Percentiles rank a stretch among this genome's conserved stretches.
Conservation (phyloP, 2,329 filamentous ascomycete species). For the Pyricularia pennisetigena region DNA sequence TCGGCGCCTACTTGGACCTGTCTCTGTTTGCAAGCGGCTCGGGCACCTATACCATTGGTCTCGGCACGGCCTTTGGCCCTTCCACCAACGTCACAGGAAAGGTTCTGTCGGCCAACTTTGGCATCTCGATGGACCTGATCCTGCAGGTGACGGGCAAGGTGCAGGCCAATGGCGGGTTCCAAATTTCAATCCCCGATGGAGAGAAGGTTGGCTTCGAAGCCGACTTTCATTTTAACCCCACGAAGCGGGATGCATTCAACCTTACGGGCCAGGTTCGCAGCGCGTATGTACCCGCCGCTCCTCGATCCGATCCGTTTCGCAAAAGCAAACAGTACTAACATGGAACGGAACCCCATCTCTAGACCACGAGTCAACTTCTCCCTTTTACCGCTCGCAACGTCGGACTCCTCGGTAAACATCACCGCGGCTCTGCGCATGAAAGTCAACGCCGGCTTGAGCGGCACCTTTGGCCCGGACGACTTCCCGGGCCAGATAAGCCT, state of each 20-base stretch:
- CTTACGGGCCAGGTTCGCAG: not conserved
- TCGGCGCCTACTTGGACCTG: conserved; percentile 10
- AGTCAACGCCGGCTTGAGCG: conserved; percentile 8
- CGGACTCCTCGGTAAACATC: conserved; percentile 6
- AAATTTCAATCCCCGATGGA: conserved; percentile 10
- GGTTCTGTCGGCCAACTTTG: conserved; percentile 8
- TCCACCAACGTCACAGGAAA: conserved; percentile 3
- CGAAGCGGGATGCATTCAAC: not conserved
- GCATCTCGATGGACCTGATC: conserved; percentile 8
- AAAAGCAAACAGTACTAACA: not conserved
- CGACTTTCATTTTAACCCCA: conserved; percentile 4
- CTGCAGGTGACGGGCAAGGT: conserved; percentile 7
- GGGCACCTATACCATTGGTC: conserved; percentile 8
- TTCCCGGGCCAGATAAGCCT: not conserved
- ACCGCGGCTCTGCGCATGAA: conserved; percentile 10
- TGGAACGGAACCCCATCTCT: not conserved
- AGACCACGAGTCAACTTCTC: conserved; percentile 9
- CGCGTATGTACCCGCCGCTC: not conserved
- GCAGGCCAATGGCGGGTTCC: conserved; percentile 8
- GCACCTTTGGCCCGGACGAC: conserved; percentile 2
- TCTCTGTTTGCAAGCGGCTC: conserved; percentile 4
- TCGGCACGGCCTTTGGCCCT: conserved; percentile 6
- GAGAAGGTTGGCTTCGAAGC: conserved; percentile 8
- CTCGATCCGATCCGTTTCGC: not conserved
- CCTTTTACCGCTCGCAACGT: conserved; percentile 8